These are phyloP conservation scores for Trichoderma reesei DNA, from an alignment of 495 filamentous ascomycete species.

Conservation along the genomic window DNA sequence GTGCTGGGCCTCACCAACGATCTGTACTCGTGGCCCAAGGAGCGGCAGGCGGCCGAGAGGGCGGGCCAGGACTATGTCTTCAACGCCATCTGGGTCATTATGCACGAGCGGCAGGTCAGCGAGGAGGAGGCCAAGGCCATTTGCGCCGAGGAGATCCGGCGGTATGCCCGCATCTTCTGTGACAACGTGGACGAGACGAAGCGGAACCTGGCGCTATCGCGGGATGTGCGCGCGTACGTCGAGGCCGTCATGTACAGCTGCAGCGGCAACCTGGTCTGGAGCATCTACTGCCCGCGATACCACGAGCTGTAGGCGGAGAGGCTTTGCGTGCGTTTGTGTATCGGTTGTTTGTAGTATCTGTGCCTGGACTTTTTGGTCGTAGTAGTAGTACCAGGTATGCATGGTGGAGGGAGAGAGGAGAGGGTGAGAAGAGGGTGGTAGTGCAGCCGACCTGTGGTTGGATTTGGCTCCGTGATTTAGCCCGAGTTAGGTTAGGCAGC, in stretches of 20 bases:
- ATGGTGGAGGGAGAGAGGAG: too few relatives aligned
- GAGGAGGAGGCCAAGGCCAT: conserved; percentile 21
- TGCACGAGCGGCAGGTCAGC: conserved; percentile 19
- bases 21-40: conserved; percentile 24
- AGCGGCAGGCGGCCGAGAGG: conserved; percentile 16
- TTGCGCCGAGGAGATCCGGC: conserved; percentile 13
- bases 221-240: conserved; percentile 16
- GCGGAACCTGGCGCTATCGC: neutral
- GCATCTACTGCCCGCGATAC: conserved; percentile 24
- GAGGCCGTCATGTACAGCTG: conserved; percentile 19
- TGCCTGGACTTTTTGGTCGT: too few relatives aligned
- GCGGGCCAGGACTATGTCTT: conserved; percentile 18
- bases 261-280: conserved; percentile 26
- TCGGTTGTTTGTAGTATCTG: too few relatives aligned
- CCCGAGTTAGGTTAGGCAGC: too few relatives aligned
- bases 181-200: conserved; percentile 9
- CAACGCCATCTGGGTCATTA: conserved; percentile 31
- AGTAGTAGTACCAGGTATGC: too few relatives aligned
- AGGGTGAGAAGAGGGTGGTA: too few relatives aligned
- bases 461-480: too few relatives aligned
- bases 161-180: neutral
- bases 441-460: too few relatives aligned
- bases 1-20: conserved; percentile 26
- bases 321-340: too few relatives aligned
- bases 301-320: neutral